A percentile compares a stretch with the other conserved stretches of the same genome.
Conservation (phyloP, 129 eudicot species). For the Flaveria ramosissima region DNA sequence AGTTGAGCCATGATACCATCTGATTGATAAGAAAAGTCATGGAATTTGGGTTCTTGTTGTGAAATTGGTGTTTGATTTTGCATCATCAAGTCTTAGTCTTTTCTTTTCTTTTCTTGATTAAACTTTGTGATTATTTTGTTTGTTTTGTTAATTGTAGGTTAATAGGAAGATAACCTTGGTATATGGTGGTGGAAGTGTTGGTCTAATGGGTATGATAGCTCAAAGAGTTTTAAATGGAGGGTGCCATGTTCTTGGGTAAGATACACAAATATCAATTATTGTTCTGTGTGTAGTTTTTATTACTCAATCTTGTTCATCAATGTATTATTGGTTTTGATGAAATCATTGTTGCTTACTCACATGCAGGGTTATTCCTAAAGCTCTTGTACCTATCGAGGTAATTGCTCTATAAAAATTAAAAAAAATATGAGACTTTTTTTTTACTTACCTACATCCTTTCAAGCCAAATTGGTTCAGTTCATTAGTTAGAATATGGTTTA, state of each 20-base stretch:
- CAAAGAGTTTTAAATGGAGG: slow-evolving; percentile 81
- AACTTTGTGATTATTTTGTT: background rate
- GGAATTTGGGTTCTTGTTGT: slow-evolving; percentile 21
- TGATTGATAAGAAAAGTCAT: slow-evolving; percentile 16
- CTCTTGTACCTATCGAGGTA: slow-evolving; percentile 97
- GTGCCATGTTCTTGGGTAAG: slow-evolving; percentile 95
- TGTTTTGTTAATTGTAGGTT: slow-evolving; percentile 45
- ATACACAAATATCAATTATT: slow-evolving; percentile 6
- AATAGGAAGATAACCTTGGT: slow-evolving; percentile 83
- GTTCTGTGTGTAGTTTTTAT: slow-evolving; percentile 4
- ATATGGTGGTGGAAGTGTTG: slow-evolving; percentile 99
- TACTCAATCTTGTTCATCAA: background rate
- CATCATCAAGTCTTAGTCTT: background rate
- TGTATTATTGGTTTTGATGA: slow-evolving; percentile 11
- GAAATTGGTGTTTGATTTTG: slow-evolving; percentile 14
- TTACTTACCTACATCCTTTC: background rate
- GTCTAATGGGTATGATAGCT: slow-evolving; percentile 88
- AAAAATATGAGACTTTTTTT: background rate
- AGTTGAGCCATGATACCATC: slow-evolving; percentile 1
- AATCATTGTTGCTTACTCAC: slow-evolving; percentile 25
- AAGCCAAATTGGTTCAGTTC: slow-evolving; percentile 11
- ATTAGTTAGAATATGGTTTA: background rate
- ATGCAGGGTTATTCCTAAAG: slow-evolving; percentile 91
- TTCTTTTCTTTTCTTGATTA: slow-evolving; percentile 1
- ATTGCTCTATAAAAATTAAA: background rate